Evolutionary conservation across 2,329 filamentous ascomycete genomes (phyloP), one percentile per base, ranked within the genome.

Genomic region (Sclerotinia subarctica): DNA sequence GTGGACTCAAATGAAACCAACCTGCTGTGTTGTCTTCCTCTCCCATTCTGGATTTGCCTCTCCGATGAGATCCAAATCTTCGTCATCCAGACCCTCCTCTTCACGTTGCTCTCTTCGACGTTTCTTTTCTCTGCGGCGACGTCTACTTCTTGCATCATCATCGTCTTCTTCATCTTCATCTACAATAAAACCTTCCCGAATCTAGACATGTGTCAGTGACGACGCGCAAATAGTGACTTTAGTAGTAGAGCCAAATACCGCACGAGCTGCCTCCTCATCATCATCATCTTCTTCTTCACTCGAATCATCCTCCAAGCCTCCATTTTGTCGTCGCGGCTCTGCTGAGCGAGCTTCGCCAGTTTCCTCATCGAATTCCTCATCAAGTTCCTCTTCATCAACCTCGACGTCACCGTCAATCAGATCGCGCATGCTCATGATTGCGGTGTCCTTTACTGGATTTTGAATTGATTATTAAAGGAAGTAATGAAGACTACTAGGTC

Each of bases 141-240:
- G 71, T 76, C 81, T 69, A 81, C 83, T 69, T 82, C 82, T 76
- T 71, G 73, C 72, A 68, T 85, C 86, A 44, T 88, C 88, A 60
- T 89, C 86, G 59, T 90, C 90, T 69, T 92, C 90, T 67, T 93
- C 90, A 73, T 93, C 90, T 70, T 94, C 93, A 76, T 97, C 94
- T 71, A 96, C 93, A 73, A 99, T 97, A 81, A 98, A 99, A 35
- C 94, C 94, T 82, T 96, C 93, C 64, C 91, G 91, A 72, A 96
- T 86, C 93, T 97, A 75, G 32, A 15, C 15, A 49, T 46, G 26
- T 32, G 64, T 75, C 19, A 75, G 70, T 73, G 24, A 65, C 24
- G 51, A 56, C 51, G 57, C 56, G 52, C 59, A 59, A 56, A 58
- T 47, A 52, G 26, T 17, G 42, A 59, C 21, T 42, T 56, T 13